Evolutionary conservation across 176 grass and related monocot species (phyloP), one percentile per base, ranked within the genome.

Genomic region (Pharus latifolius): DNA sequence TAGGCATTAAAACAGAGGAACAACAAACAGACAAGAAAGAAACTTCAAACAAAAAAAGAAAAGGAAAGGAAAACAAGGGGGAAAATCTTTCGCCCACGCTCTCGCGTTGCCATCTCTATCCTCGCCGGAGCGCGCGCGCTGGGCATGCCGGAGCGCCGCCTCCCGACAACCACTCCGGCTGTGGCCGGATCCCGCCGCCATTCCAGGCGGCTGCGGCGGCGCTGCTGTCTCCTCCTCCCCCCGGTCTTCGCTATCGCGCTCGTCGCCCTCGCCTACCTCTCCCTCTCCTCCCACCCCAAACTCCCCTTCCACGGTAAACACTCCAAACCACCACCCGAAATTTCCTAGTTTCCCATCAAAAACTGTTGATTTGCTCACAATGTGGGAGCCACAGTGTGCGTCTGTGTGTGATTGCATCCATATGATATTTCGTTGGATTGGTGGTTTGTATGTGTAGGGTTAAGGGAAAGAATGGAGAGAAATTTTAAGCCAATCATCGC

Each of bases 281-380:
- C 85, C 47, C 83, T 90, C 65, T 76, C 57, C 22, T 86, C 81
- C 38, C 79, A 80, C 29, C 55, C 67, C 64, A 85, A 45, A 63
- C 66, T 82, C 35, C 83, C 82, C 17, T 80, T 90, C 41, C 77
- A 85, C 38, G 74, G 94, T 97, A 63, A 75, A 80, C 55, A 13
- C 20, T 49, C 13, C 18, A 65, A 60, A 60, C 20, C 17, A 37
- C 29, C 28, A 31, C 11, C 28, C 27, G 19, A 33, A 22, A 56
- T 60, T 67, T 67, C 22, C 47, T 32, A 31, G 6, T 53, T 55
- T 67, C 7, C 16, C 11, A 12, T 55, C 9, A 19, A 35, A 14
- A 41, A 28, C 7, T 33, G 7, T 25, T 31, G 4, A 13, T 67
- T 74, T 69, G 27, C 57, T 56, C 34, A 17, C 52, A 69, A 73